phyloP scores from a whole-genome alignment of 768 basidiomycete species.

The Pisolithus tinctorius region DNA sequence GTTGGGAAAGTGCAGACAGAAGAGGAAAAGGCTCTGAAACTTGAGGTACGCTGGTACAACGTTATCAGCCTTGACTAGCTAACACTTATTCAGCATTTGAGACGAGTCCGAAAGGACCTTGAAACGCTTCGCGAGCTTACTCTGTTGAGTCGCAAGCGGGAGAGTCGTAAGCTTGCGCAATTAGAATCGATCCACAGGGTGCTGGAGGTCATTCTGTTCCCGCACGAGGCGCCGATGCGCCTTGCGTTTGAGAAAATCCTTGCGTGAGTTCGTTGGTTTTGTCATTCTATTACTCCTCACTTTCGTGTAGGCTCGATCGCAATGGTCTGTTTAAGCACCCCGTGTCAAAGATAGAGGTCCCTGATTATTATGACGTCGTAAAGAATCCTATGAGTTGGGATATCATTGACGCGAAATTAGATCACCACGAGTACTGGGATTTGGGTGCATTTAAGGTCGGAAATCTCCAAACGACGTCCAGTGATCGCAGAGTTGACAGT shows the following conservation, averaged over 20 bases:
- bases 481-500: neutral
- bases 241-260: slow-evolving; percentile 64
- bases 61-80: neutral
- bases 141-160: slow-evolving; percentile 67
- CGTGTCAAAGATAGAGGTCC: slow-evolving; percentile 70
- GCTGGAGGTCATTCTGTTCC: slow-evolving; percentile 57
- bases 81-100: slow-evolving; percentile 38
- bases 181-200: slow-evolving; percentile 61
- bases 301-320: slow-evolving; percentile 55
- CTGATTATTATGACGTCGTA: slow-evolving; percentile 88
- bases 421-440: slow-evolving; percentile 78
- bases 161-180: slow-evolving; percentile 70
- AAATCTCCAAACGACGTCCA: neutral
- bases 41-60: slow-evolving; percentile 51
- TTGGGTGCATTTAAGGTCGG: slow-evolving; percentile 64
- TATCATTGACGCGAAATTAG: slow-evolving; percentile 74
- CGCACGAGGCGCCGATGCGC: slow-evolving; percentile 55
- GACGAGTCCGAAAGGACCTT: slow-evolving; percentile 69
- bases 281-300: slow-evolving; percentile 4
- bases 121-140: slow-evolving; percentile 61
- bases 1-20: slow-evolving; percentile 62
- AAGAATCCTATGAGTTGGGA: slow-evolving; percentile 86
- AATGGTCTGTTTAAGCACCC: slow-evolving; percentile 75
- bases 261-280: slow-evolving; percentile 39
- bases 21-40: slow-evolving; percentile 74